These are phyloP conservation scores for Schoenoplectus tabernaemontani DNA, from an alignment of 202 grass and related monocot species.

Conservation along the genomic window DNA sequence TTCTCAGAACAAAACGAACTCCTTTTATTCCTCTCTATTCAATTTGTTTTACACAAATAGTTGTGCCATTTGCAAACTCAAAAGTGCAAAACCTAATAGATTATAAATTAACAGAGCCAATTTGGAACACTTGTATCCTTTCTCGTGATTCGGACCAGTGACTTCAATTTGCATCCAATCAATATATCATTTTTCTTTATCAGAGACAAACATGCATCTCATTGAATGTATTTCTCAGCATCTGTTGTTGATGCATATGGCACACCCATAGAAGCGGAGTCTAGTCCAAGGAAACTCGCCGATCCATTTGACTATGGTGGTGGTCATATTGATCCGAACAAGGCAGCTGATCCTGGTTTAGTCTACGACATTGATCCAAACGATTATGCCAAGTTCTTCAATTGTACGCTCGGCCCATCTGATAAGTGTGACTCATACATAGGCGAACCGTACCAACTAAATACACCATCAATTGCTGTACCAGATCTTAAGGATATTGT, in stretches of 20 bases:
- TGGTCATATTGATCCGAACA: constrained; percentile 7
- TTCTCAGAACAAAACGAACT: background rate
- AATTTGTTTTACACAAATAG: background rate
- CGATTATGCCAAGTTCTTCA: background rate
- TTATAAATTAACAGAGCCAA: background rate
- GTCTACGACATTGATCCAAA: background rate
- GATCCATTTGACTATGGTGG: constrained; percentile 58
- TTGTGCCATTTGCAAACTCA: too few species aligned
- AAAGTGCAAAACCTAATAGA: background rate
- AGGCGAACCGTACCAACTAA: background rate
- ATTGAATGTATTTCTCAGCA: constrained; percentile 13
- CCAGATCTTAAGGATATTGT: background rate
- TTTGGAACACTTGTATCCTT: background rate
- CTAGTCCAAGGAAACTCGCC: constrained; percentile 6
- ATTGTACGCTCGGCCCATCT: background rate
- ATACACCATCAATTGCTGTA: background rate
- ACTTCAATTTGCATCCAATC: background rate
- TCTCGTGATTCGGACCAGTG: background rate
- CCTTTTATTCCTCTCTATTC: background rate
- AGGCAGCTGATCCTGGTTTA: background rate
- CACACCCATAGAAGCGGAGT: constrained; percentile 33
- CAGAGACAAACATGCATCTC: background rate
- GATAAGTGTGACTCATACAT: background rate
- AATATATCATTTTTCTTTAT: background rate
- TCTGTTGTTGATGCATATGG: constrained; percentile 22